phyloP scores from a whole-genome alignment of 805 yeast genomes.

The Suhomyces vadensis region DNA sequence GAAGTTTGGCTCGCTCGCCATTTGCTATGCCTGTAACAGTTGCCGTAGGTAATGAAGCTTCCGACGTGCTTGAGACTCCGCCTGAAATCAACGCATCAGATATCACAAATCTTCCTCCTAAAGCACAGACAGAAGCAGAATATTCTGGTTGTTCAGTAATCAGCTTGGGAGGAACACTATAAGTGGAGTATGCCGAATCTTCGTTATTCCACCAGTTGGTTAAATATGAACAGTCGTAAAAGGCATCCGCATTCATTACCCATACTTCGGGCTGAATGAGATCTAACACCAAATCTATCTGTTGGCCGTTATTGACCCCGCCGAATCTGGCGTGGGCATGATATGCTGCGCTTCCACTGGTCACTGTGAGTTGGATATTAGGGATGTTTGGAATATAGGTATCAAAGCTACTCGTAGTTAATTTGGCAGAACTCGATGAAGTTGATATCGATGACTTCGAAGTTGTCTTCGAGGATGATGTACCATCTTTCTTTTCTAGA shows the following conservation, averaged over 20 bases:
- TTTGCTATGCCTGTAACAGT: constrained; percentile 13
- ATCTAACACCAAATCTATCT: constrained; percentile 17
- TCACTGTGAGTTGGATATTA: constrained; percentile 14
- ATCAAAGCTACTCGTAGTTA: not conserved
- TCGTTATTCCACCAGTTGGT: constrained; percentile 19
- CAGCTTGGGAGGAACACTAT: constrained; percentile 10
- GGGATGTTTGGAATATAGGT: not conserved
- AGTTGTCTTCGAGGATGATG: too few species aligned
- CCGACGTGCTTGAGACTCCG: constrained; percentile 10
- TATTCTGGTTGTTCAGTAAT: constrained; percentile 24
- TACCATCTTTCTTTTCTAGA: too few species aligned
- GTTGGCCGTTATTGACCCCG: not conserved
- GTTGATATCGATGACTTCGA: not conserved
- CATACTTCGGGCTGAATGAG: constrained; percentile 40
- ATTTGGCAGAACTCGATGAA: not conserved
- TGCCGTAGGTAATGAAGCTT: constrained; percentile 12
- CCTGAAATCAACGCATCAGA: not conserved
- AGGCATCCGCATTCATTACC: constrained; percentile 31
- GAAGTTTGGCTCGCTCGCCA: constrained; percentile 21
- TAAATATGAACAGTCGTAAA: constrained; percentile 27
- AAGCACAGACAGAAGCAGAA: constrained; percentile 28
- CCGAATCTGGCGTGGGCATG: constrained; percentile 15
- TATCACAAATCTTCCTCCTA: constrained; percentile 24
- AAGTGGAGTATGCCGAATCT: constrained; percentile 3
- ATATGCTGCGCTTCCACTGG: constrained; percentile 18